phyloP scores from a whole-genome alignment of 108 stramenopile species.

The Nitzschia putrida region DNA sequence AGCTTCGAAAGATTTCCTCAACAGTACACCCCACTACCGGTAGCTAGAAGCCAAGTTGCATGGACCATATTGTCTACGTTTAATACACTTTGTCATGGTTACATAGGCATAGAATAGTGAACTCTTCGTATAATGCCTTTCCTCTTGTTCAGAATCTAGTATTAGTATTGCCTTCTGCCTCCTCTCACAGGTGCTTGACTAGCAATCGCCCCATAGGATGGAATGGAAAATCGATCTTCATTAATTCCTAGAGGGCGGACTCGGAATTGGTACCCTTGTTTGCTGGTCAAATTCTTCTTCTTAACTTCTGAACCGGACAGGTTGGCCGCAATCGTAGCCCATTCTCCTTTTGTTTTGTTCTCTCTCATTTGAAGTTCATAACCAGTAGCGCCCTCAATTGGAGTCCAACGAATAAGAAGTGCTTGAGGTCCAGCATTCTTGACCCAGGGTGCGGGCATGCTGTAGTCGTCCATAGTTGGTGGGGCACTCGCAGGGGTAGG shows the following conservation, averaged over 20 bases:
- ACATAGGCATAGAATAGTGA: too few relatives aligned
- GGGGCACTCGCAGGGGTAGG: neutral
- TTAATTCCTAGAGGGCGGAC: slow-evolving; percentile 47
- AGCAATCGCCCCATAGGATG: slow-evolving; percentile 52
- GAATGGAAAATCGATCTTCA: slow-evolving; percentile 53
- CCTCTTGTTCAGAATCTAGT: too few relatives aligned
- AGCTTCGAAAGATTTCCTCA: too few relatives aligned
- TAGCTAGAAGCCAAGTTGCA: too few relatives aligned
- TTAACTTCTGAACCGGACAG: slow-evolving; percentile 61
- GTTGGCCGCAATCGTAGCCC: slow-evolving; percentile 64
- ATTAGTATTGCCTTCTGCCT: neutral
- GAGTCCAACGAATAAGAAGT: slow-evolving; percentile 57
- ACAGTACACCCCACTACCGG: too few relatives aligned
- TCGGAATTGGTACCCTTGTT: slow-evolving; percentile 73
- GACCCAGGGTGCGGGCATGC: slow-evolving; percentile 50
- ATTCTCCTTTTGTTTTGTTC: slow-evolving; percentile 41
- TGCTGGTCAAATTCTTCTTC: slow-evolving; percentile 73
- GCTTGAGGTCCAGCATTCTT: slow-evolving; percentile 50
- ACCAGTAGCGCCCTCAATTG: slow-evolving; percentile 18
- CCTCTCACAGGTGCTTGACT: slow-evolving; percentile 17
- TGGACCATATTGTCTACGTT: too few relatives aligned
- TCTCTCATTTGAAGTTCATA: slow-evolving; percentile 83
- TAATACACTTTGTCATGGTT: too few relatives aligned
- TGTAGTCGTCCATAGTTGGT: neutral
- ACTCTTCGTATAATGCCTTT: too few relatives aligned